A percentile compares a stretch with the other conserved stretches of the same genome.
These are phyloP conservation scores for Backusella liffmaniae DNA, from an alignment of 192 early-diverging fungal genomes.

Conservation along the genomic window DNA sequence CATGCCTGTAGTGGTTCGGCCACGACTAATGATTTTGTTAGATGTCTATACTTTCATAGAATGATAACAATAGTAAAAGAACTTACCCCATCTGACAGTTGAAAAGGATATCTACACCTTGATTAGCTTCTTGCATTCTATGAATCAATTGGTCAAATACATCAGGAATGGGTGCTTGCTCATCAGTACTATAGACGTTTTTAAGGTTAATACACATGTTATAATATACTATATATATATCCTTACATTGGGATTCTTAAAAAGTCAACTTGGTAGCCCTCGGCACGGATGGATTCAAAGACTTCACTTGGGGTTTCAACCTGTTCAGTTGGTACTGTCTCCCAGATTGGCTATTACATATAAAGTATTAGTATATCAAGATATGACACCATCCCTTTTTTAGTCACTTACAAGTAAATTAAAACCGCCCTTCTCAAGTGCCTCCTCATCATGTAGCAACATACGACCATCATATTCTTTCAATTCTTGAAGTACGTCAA, in stretches of 20 bases:
- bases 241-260: slow-evolving; percentile 58
- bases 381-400: not conserved
- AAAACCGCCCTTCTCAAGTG: slow-evolving; percentile 42
- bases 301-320: slow-evolving; percentile 59
- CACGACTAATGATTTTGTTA: slow-evolving; percentile 33
- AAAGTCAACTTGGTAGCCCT: slow-evolving; percentile 59
- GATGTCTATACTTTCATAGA: not conserved
- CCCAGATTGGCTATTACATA: slow-evolving; percentile 43
- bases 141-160: slow-evolving; percentile 62
- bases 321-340: slow-evolving; percentile 48
- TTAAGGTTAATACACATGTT: not conserved
- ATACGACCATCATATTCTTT: slow-evolving; percentile 49
- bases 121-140: slow-evolving; percentile 35
- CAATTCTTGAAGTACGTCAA: slow-evolving; percentile 51
- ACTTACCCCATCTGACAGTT: slow-evolving; percentile 72
- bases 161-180: slow-evolving; percentile 68
- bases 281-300: slow-evolving; percentile 49
- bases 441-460: slow-evolving; percentile 59
- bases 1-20: slow-evolving; percentile 63
- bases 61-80: not conserved
- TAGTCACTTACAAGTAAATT: slow-evolving; percentile 43
- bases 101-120: slow-evolving; percentile 50
- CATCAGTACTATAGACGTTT: slow-evolving; percentile 43
- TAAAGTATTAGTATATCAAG: not conserved
- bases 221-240: not conserved